These are phyloP conservation scores for Chlamydomonas urium DNA, from an alignment of 139 green algal species.

Conservation along the genomic window DNA sequence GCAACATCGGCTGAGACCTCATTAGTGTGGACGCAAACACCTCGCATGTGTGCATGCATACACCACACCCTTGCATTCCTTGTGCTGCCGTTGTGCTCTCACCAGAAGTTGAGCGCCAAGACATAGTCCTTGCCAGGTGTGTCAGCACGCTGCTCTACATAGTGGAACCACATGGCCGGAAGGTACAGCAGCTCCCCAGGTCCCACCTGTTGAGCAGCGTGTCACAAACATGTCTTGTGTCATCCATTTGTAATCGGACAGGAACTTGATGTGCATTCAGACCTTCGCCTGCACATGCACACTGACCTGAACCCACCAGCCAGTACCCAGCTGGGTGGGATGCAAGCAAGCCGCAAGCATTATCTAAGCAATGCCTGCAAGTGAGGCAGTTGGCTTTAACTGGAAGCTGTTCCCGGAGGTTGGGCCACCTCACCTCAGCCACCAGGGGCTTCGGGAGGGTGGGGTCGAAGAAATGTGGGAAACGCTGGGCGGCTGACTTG, in stretches of 20 bases:
- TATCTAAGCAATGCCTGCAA: too few species aligned
- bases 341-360: too few species aligned
- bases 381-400: too few species aligned
- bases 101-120: conserved; percentile 82
- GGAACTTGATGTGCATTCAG: too few species aligned
- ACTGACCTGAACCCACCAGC: too few species aligned
- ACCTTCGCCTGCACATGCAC: too few species aligned
- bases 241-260: not conserved
- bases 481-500: not conserved
- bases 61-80: too few species aligned
- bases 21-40: too few species aligned
- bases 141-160: conserved; percentile 29
- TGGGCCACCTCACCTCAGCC: conserved; percentile 29
- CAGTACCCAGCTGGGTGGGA: conserved; percentile 5
- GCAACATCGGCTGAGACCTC: not conserved
- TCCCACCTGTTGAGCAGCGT: not conserved
- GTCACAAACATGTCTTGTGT: not conserved
- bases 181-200: conserved; percentile 75
- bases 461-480: conserved; percentile 35
- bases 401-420: too few species aligned
- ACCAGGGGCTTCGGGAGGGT: conserved; percentile 39
- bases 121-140: conserved; percentile 36
- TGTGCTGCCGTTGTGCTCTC: too few species aligned
- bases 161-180: conserved; percentile 71
- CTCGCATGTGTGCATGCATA: not conserved